phyloP scores from a whole-genome alignment of 495 filamentous ascomycete species.

The Neurospora discreta region DNA sequence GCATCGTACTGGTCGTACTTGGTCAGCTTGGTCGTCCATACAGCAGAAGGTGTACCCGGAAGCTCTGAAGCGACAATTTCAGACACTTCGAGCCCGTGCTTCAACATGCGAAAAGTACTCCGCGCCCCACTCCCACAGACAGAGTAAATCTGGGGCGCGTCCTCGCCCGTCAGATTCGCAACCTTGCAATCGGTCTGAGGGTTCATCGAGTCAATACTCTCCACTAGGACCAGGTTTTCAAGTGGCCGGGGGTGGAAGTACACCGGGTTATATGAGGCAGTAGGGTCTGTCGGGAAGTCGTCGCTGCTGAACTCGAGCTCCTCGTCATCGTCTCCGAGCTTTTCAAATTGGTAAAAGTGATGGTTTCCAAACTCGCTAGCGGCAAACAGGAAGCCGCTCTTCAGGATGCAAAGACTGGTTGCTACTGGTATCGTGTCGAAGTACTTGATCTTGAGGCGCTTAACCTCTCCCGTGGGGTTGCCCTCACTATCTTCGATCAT shows the following conservation, averaged over 20 bases:
- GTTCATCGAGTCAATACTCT: conserved; percentile 81
- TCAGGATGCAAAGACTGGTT: conserved; percentile 76
- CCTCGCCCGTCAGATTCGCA: conserved; percentile 76
- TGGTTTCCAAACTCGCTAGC: conserved; percentile 89
- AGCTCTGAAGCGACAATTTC: conserved; percentile 91
- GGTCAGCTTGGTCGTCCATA: conserved; percentile 93
- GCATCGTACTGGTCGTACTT: conserved; percentile 74
- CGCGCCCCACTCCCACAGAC: conserved; percentile 79
- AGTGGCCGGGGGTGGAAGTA: conserved; percentile 75
- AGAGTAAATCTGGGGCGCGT: conserved; percentile 92
- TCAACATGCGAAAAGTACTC: conserved; percentile 81
- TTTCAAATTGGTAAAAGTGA: conserved; percentile 94
- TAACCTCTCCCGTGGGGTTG: conserved; percentile 68
- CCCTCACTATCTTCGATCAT: conserved; percentile 75
- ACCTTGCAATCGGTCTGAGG: conserved; percentile 86
- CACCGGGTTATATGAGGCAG: conserved; percentile 54
- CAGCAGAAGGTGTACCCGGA: conserved; percentile 70
- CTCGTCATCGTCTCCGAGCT: conserved; percentile 91
- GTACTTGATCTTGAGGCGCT: conserved; percentile 84
- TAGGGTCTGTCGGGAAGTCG: conserved; percentile 62
- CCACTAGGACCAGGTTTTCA: conserved; percentile 74
- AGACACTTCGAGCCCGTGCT: conserved; percentile 83
- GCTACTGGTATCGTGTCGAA: conserved; percentile 93
- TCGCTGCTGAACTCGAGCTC: conserved; percentile 80
- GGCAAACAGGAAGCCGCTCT: conserved; percentile 91